Conservation (phyloP, 306 rosid species). For the Prunus mume region DNA sequence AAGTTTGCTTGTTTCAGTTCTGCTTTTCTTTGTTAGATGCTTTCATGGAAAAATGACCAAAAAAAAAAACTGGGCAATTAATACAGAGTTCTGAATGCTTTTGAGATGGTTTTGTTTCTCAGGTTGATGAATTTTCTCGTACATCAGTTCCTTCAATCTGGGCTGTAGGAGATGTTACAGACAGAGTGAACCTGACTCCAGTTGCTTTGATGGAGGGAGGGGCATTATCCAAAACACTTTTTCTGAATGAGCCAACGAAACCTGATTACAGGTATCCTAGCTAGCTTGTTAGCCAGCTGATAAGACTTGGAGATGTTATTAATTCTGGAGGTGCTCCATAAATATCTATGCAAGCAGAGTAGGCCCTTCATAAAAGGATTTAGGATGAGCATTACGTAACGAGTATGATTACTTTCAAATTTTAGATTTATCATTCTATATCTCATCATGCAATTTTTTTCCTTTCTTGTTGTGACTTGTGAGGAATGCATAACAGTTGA, state of each 20-base stretch:
- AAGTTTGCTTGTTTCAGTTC: constrained; percentile 17
- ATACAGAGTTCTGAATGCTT: background rate
- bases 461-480: background rate
- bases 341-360: constrained; percentile 3
- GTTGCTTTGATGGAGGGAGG: constrained; percentile 98
- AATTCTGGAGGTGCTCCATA: background rate
- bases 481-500: too few relatives aligned
- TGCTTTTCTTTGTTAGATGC: background rate
- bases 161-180: constrained; percentile 98
- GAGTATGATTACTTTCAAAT: background rate
- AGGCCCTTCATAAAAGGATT: background rate
- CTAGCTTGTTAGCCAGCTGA: constrained; percentile 16
- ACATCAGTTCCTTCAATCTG: constrained; percentile 93
- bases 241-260: constrained; percentile 79
- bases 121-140: constrained; percentile 93
- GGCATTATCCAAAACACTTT: constrained; percentile 77
- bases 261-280: constrained; percentile 78
- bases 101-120: constrained; percentile 8
- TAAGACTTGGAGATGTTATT: background rate
- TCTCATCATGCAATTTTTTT: background rate
- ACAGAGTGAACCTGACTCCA: constrained; percentile 91
- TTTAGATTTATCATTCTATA: background rate
- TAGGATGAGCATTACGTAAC: background rate
- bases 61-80: background rate
- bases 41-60: background rate